Evolutionary conservation across 129 eudicot genomes (phyloP), one percentile per base, ranked within the genome.

Genomic region (Arctium minus): DNA sequence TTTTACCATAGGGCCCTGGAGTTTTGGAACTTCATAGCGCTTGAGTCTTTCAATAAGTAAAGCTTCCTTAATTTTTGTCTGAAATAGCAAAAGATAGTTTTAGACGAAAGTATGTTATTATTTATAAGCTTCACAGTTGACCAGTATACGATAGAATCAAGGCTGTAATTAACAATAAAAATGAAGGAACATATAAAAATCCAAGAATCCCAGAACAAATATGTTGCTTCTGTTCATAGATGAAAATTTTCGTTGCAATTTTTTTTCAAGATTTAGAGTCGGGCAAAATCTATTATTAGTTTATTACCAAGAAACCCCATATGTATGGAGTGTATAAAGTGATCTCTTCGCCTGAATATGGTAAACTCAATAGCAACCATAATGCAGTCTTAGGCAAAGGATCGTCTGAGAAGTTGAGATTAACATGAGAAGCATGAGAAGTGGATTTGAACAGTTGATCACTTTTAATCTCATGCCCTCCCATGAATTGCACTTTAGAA

Each of bases 21-120:
- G 88, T 87, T 79, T 90, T 60, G 93, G 71, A 73, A 95, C 99
- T 82, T 95, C 97, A 82, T 95, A 95, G 18, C 92, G 85, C 83
- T 93, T 90, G 12, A 95, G 94, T 72, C 94, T 88, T 83, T 95
- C 99, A 44, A 93, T 74, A 39, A 95, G 87, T 70, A 86, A 81
- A 80, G 90, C 85, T 78, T 96, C 98, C 82, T 96, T 96, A 35
- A 88, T 86, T 91, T 75, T 95, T 77, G 97, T 97, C 99, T 95
- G 88, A 77, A 87, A 84, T 68, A 37, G 67, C 73, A 80, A 15
- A 38, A 53, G 3, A 50, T 42, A 36, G 56, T 36, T 35, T 39
- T 6, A 73, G 80, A 38, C 46, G 74, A 39, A 74, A 12, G 40
- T 17, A 44, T 17, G n/a, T 60, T 60, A 17, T 2, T n/a, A 56